Base-by-base conservation (phyloP, 2,329 filamentous ascomycete genomes). In the Stagonosporopsis chrysanthemi region DNA sequence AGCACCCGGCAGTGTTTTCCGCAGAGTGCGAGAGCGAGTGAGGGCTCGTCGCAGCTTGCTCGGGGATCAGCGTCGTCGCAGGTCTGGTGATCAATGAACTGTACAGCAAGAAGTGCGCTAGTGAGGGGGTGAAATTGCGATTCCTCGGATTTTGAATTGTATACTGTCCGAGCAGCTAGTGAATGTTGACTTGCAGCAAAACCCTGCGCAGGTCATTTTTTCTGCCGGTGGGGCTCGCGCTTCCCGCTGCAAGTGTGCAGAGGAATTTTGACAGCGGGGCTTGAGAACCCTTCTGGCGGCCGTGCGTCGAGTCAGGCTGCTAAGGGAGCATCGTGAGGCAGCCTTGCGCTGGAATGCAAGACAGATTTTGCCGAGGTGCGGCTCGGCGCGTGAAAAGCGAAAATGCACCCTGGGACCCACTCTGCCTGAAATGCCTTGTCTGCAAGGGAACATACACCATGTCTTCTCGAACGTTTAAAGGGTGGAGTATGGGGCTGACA, bases 201-300 rank as follows among this genome's bases (percentile, higher is more conserved):
- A 52, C 48, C 54, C 43, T 57, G 54, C 36, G 54, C 48, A 57
- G 28, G 46, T 51, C 43, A 47, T 39, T 57, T 57, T 55, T 57
- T 57, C 54, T 57, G 54, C 54, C 54, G 54, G 54, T 57, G 54
- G 54, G 54, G 42, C 54, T 15, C 41, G 12, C 49, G 42, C 54
- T 57, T 57, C 48, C 54, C 54, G 54, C 54, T 46, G 48, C 48
- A 52, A 44, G 48, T 44, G 48, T 31, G 49, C 31, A 6, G 15
- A 57, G 48, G 48, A 57, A 40, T 52, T 48, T 48, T 57, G 48
- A 57, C 48, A 57, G 48, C 54, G 48, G 54, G 52, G 43, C 54
- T 52, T 57, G 29, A 33, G 38, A 28, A 7, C 28, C 28, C 24
- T 43, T 42, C 6, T 6, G 29, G 28, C 6, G 22, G 22, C 53